phyloP scores from a whole-genome alignment of 306 rosid species.

The Pueraria montana region DNA sequence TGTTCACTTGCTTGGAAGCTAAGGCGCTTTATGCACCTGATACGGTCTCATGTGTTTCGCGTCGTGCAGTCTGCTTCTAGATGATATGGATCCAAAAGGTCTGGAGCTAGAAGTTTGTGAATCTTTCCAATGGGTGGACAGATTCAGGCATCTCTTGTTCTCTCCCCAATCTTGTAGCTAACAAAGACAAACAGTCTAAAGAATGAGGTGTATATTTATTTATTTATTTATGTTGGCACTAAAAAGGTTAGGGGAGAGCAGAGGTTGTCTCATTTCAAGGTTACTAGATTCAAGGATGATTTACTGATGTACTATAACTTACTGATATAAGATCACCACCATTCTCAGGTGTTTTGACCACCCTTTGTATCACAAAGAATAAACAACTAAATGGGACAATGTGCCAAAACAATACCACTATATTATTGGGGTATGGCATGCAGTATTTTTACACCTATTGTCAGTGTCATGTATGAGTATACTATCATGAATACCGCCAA shows the following conservation, averaged over 20 bases:
- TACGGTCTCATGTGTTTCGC: too few species aligned
- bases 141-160: constrained; percentile 27
- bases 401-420: constrained; percentile 14
- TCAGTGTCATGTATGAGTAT: not conserved
- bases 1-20: too few species aligned
- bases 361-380: not conserved
- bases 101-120: constrained; percentile 20
- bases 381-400: not conserved
- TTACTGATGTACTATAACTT: not conserved
- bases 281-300: not conserved
- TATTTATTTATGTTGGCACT: not conserved
- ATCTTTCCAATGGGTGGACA: constrained; percentile 4
- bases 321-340: not conserved
- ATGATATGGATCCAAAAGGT: constrained; percentile 3
- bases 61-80: not conserved
- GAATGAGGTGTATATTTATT: not conserved
- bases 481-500: not conserved
- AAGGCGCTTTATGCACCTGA: too few species aligned
- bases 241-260: not conserved
- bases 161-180: constrained; percentile 14
- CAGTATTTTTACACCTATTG: not conserved
- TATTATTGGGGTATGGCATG: constrained; percentile 6
- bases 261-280: constrained; percentile 20
- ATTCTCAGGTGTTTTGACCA: constrained; percentile 19
- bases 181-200: constrained; percentile 18